These are phyloP conservation scores for Stylosanthes scabra DNA, from an alignment of 331 rosid species.

Conservation along the genomic window DNA sequence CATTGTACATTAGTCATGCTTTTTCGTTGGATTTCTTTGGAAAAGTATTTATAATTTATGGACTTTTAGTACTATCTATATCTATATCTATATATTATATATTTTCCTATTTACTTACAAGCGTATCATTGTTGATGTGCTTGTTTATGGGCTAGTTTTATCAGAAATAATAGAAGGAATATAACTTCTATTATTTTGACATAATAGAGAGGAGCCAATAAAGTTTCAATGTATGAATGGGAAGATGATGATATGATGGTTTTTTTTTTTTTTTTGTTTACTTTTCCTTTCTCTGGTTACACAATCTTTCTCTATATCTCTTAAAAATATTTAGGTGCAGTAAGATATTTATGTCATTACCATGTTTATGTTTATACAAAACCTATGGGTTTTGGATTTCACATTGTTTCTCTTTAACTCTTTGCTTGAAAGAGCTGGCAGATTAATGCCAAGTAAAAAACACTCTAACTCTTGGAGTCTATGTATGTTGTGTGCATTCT, in stretches of 20 bases:
- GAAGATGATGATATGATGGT: neutral
- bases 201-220: neutral
- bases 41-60: constrained; percentile 2
- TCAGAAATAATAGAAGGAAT: neutral
- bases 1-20: constrained; percentile 22
- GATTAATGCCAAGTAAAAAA: neutral
- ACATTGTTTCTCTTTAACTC: neutral
- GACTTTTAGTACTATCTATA: constrained; percentile 4
- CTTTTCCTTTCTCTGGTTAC: neutral
- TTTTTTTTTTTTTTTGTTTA: neutral
- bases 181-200: neutral
- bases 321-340: constrained; percentile 1
- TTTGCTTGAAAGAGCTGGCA: neutral
- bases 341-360: constrained; percentile 4
- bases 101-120: neutral
- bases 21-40: constrained; percentile 15
- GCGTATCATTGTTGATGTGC: neutral
- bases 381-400: neutral
- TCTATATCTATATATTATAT: constrained; percentile 4
- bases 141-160: neutral
- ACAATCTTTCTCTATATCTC: neutral
- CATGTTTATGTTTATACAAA: neutral
- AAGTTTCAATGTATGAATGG: neutral
- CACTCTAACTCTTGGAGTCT: neutral
- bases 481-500: neutral